Base-by-base conservation (phyloP, 2,329 filamentous ascomycete species). In the Fusarium nisikadoi region DNA sequence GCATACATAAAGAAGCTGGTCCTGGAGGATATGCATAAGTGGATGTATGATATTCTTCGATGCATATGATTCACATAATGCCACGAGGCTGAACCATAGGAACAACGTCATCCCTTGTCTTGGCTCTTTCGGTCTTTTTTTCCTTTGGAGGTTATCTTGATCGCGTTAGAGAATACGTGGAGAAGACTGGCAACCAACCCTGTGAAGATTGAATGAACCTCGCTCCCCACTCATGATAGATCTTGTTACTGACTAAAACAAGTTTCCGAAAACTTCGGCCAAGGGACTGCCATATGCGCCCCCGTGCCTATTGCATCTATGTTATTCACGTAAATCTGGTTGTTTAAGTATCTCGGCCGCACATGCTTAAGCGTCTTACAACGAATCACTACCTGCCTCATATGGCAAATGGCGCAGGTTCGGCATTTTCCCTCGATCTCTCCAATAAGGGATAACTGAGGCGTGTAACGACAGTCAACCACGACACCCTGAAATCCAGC, bases 11-110 rank as follows among this genome's bases (percentile, higher is more conserved):
- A 62, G 47, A 59, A 56, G 59, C 57, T 59, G 49, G 70, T 52
- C 47, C 67, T 49, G 52, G 50, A 72, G 41, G 58, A 64, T 73
- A 63, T 73, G 67, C 71, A 71, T 73, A 69, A 74, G 71, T 59
- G 67, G 62, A 71, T 68, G 66, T 71, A 73, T 58, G 54, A 67
- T 64, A 58, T 54, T 56, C 33, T 74, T 71, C 49, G 47, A 62
- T 60, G 67, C 71, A 65, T 50, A 71, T 72, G 66, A 58, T 66
- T 68, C 62, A 70, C 70, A 71, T 68, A 52, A 49, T 46, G 54
- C 70, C 65, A 72, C 56, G 62, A 72, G 70, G 65, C 65, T 70
- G 65, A 72, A 33, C 25, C 25, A 38, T 56, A 43, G 65, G 14
- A 41, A 61, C 61, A 41, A 61, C 61, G 61, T 52, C 45, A 61